Base-by-base conservation (phyloP, 108 stramenopile genomes). In the Pseudonitzschia pungens region DNA sequence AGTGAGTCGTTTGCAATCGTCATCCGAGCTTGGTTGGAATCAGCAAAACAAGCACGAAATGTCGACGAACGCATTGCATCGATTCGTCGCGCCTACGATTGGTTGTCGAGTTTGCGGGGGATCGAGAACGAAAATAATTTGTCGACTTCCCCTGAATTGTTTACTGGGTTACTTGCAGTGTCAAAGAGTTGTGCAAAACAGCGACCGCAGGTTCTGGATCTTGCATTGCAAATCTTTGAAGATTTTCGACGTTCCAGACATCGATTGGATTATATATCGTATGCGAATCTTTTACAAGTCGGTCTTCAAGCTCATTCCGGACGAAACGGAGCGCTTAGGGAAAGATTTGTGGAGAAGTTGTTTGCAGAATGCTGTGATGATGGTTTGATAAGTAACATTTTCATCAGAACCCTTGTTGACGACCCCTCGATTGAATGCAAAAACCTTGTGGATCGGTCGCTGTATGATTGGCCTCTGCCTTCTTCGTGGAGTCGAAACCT, bases 1-100 rank as follows among this genome's bases (percentile, higher is more conserved):
- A 81, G 86, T 11, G 89, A 89, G 55, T 84, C 84, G 1, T 94
- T 81, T 71, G 68, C 84, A 3, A 77, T 82, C 62, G 87, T 94
- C 5, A 90, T 94, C 53, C 78, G 83, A 6, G 86, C 87, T 43
- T 94, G 93, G 93, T 58, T 89, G 22, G 68, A 81, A 26, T 43
- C 65, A 52, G 86, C 81, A 68, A 72, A 71, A 40, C 66, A 68
- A 43, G 36, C 27, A 65, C 60, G 21, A 53, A 41, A 43, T 52
- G 64, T 60, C 18, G 81, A 81, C 28, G 84, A 67, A 32, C 79
- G 66, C 15, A 43, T 77, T 6, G 64, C 76, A 4, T 75, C 83
- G 36, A 68, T 84, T 20, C 53, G 78, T 21, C 76, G 76, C 27
- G 93, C 89, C 12, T 78, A 60, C 36, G 72, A 73, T 12, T 89